phyloP scores from a whole-genome alignment of 75 land plant species.

The Sequoiadendron giganteum region DNA sequence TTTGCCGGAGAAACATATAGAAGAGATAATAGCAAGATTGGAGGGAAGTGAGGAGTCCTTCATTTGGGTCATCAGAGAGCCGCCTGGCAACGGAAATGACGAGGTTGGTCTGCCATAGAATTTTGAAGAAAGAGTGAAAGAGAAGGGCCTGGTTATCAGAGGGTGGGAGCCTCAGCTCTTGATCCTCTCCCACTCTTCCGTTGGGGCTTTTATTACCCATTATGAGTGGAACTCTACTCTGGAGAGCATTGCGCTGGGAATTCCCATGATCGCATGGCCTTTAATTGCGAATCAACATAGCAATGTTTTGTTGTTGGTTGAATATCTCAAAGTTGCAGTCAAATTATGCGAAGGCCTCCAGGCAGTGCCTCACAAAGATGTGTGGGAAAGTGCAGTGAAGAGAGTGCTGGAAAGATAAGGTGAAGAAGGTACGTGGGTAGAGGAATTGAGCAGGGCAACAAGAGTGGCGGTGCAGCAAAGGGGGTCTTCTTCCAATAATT shows the following conservation, averaged over 20 bases:
- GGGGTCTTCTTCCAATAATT: background rate
- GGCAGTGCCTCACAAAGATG: background rate
- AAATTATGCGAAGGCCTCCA: background rate
- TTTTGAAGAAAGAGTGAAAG: constrained; percentile 18
- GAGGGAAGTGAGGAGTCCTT: background rate
- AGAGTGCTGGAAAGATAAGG: background rate
- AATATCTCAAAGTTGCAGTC: background rate
- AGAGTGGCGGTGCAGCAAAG: background rate
- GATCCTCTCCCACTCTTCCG: constrained; percentile 33
- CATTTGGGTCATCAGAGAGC: constrained; percentile 2
- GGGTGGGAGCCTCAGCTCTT: constrained; percentile 54
- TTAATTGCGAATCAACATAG: background rate
- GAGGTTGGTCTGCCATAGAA: too few species aligned
- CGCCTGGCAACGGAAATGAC: too few species aligned
- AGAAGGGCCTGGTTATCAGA: constrained; percentile 30
- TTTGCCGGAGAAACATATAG: background rate
- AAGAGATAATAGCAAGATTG: background rate
- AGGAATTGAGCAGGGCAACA: background rate
- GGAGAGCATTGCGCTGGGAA: constrained; percentile 32
- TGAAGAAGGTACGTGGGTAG: background rate
- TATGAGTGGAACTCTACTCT: constrained; percentile 20
- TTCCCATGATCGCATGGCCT: constrained; percentile 20
- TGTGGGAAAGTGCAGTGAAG: background rate
- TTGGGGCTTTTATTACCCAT: constrained; percentile 55
- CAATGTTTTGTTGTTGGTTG: background rate